phyloP scores from a whole-genome alignment of 352 stramenopile species.

The Peronospora belbahrii region DNA sequence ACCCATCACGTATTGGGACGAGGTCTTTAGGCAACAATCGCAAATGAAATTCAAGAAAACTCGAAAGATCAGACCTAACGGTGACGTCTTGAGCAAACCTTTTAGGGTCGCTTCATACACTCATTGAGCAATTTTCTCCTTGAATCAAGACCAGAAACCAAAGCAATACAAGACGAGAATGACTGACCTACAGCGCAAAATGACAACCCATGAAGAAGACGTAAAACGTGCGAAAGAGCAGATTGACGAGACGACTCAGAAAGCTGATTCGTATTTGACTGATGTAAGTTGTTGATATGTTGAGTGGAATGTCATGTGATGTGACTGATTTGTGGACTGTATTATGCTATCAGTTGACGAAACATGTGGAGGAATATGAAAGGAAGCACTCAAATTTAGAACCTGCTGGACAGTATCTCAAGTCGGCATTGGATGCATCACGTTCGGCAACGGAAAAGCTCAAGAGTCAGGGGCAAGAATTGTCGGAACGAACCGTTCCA shows the following conservation, averaged over 20 bases:
- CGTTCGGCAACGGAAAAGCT: conserved; percentile 29
- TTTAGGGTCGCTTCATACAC: neutral
- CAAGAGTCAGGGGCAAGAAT: conserved; percentile 28
- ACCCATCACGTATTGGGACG: conserved; percentile 22
- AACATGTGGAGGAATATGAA: conserved; percentile 50
- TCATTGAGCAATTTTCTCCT: conserved; percentile 26
- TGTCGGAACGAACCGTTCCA: conserved; percentile 38
- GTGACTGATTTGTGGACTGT: neutral
- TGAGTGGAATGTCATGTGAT: too few species aligned
- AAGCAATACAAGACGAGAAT: conserved; percentile 1
- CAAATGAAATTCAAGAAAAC: conserved; percentile 10
- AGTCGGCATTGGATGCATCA: conserved; percentile 26
- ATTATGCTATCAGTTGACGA: conserved; percentile 32
- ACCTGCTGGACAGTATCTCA: conserved; percentile 41
- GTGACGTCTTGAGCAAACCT: neutral
- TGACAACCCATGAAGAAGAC: conserved; percentile 32
- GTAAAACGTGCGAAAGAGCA: conserved; percentile 42
- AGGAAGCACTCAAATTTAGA: conserved; percentile 34
- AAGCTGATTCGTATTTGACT: conserved; percentile 49
- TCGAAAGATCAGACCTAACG: conserved; percentile 5
- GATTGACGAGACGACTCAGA: conserved; percentile 41
- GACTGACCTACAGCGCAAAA: conserved; percentile 28
- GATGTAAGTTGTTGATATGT: conserved; percentile 28
- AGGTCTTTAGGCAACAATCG: conserved; percentile 10
- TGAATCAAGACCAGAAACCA: conserved; percentile 10